These are phyloP conservation scores for Dioscorea zingiberensis DNA, from an alignment of 106 monocot species.

Conservation along the genomic window DNA sequence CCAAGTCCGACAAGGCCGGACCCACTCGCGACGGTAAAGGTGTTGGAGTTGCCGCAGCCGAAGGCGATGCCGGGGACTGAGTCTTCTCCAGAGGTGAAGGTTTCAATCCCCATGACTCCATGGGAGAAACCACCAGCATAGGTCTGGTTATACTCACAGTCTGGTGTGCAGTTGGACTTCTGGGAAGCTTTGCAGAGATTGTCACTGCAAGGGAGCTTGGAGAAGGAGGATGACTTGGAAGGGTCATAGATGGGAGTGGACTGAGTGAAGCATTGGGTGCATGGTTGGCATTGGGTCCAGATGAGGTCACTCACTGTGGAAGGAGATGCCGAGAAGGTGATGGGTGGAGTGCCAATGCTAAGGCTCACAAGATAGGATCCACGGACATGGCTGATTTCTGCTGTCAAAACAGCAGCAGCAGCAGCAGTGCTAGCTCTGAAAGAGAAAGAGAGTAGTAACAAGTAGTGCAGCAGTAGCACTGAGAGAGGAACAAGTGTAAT, in stretches of 20 bases:
- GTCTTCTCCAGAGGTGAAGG: not conserved
- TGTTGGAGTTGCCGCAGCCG: slow-evolving; percentile 1
- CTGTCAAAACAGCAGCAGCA: too few species aligned
- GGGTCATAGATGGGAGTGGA: slow-evolving; percentile 14
- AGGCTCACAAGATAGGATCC: not conserved
- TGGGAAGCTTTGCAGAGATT: slow-evolving; percentile 10
- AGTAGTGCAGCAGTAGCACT: too few species aligned
- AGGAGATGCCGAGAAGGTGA: not conserved
- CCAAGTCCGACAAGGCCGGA: slow-evolving; percentile 31
- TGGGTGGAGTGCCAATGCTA: slow-evolving; percentile 19
- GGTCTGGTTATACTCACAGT: not conserved
- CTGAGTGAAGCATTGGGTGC: slow-evolving; percentile 15
- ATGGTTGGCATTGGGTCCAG: slow-evolving; percentile 28
- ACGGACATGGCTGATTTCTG: too few species aligned
- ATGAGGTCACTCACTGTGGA: slow-evolving; percentile 28
- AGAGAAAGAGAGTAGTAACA: too few species aligned
- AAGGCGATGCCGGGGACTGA: not conserved
- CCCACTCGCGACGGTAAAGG: not conserved
- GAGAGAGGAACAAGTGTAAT: too few species aligned
- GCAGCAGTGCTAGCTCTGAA: too few species aligned
- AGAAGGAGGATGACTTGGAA: slow-evolving; percentile 8
- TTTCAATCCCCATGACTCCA: not conserved
- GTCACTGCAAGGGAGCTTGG: slow-evolving; percentile 11
- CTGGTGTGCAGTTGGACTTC: not conserved
- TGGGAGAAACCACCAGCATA: not conserved